Base-by-base conservation (phyloP, 1,284 basidiomycete species). In the Malassezia caprae region DNA sequence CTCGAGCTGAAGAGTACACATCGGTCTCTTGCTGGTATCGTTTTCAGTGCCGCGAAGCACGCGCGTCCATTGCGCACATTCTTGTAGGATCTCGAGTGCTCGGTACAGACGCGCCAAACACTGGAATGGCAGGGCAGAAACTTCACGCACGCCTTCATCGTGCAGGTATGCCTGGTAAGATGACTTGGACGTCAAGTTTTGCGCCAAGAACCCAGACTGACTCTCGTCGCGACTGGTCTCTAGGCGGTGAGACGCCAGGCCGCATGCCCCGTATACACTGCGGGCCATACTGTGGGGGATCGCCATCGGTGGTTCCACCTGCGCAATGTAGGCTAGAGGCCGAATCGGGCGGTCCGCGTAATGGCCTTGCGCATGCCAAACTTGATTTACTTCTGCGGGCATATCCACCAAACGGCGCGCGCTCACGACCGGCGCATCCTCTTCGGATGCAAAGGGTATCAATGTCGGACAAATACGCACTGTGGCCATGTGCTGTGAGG, bases 251-350 rank as follows among this genome's bases (percentile, higher is more conserved):
- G 21, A 32, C 8, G 34, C 46, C 2, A 48, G 34, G 46, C 46
- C 46, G 13, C 15, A 28, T 13, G 46, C 46, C 12, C 6, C 28
- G 27, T 48, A 39, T 21, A 48, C 46, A 21, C 15, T 21, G 10
- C 49, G 31, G 10, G 50, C 49, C 17, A 40, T 41, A 34, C 45
- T 45, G 24, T 48, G 55, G 7, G 55, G 51, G 8, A 52, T 39
- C 8, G n/a, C 11, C 12, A 57, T 34, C 4, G 43, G 40, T 7
- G 55, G 55, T 0, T 32, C 26, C 6, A 57, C 12, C 2, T 28
- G 21, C 2, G 55, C 55, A 24, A 57, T 24, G 32, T 37, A 47
- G 8, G 50, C 35, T 21, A 51, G 13, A 6, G 46, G 41, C n/a
- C 53, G 53, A 10, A 5, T 39, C 3, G 31, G 15, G 5, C 19